Evolutionary conservation across 257 asterid species (phyloP).

Genomic region (Nicotiana obtusifolia): DNA sequence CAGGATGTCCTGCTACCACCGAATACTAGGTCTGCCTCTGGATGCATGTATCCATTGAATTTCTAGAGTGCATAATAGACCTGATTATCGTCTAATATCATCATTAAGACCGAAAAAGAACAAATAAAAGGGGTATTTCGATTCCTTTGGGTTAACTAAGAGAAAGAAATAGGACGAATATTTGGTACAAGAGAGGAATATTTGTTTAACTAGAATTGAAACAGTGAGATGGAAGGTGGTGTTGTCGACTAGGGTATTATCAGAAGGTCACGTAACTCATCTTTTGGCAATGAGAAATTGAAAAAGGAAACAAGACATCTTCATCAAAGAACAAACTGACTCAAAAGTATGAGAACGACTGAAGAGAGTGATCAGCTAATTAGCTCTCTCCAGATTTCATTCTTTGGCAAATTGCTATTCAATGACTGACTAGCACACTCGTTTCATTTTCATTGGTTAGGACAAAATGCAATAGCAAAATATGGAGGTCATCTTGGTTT

Average conservation of each 20-base stretch:
- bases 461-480: neutral
- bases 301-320: neutral
- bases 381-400: neutral
- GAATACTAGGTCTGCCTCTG: too few species aligned
- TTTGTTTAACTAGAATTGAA: neutral
- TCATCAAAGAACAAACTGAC: neutral
- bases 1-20: too few species aligned
- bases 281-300: too few species aligned
- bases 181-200: neutral
- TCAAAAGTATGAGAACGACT: neutral
- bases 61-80: too few species aligned
- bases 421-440: neutral
- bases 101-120: neutral
- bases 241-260: neutral
- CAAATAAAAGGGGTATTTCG: neutral
- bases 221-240: neutral
- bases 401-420: neutral
- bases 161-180: neutral
- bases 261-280: neutral
- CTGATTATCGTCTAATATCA: neutral
- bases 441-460: constrained; percentile 6
- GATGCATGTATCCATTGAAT: too few species aligned
- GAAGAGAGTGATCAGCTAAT: neutral
- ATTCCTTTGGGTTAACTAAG: neutral
- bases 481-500: neutral